Evolutionary conservation across 352 stramenopile species (phyloP), one percentile per base, ranked within the genome.

Genomic region (Aphanomyces astaci): DNA sequence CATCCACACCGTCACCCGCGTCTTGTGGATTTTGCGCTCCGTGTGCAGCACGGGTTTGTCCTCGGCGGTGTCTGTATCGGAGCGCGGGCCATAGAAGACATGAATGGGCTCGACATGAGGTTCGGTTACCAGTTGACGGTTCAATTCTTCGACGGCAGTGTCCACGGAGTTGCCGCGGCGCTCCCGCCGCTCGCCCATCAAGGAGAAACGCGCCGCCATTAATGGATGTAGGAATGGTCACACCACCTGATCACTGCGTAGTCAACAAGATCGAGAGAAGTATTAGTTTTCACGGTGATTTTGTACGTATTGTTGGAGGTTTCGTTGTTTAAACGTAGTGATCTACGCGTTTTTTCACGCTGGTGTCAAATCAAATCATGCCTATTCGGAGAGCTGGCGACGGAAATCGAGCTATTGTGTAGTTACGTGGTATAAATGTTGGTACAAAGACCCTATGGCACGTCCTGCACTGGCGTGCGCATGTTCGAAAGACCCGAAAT

Each of bases 21-120:
- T 92, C 78, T 95, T 95, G 64, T 89, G 78, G 57, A 95, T 90
- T 72, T 89, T 90, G 71, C 86, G 86, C 72, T 95, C 86, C 54
- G 84, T 80, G 64, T 94, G 86, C 75, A 94, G 89, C 64, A 89
- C 86, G 72, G 84, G 86, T 72, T 84, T 85, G 65, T 82, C 81
- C 63, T 82, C 81, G 51, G 72, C 75, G 67, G 79, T 82, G 25
- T 92, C 84, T 25, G 90, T 90, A 10, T 92, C 79, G 7, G 73
- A 75, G 43, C 85, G 74, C 53, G 86, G 86, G 0, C 86, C 86
- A 66, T 92, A 94, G 74, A 94, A 94, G 2, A 92, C 54, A 68
- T 92, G 84, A 19, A 59, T 32, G 5, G 51, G 51, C 30, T 30
- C 51, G 13, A 33, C 51, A 59, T 59, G 51, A 25, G 51, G 51